These are phyloP conservation scores for Kodamaea neixiangensis DNA, from an alignment of 805 yeast species.

Conservation along the genomic window DNA sequence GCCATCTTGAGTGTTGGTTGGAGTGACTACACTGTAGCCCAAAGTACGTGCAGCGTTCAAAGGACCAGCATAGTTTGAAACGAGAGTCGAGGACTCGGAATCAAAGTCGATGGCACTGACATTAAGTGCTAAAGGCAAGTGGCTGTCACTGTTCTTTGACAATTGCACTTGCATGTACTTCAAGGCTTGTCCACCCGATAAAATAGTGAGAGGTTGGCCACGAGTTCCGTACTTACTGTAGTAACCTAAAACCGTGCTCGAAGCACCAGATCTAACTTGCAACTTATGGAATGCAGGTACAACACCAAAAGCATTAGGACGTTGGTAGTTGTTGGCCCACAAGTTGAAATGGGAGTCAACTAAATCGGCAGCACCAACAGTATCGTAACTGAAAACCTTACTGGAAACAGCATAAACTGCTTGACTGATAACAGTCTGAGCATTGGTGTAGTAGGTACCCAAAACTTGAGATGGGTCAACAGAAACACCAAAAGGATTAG, in stretches of 20 bases:
- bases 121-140: conserved; percentile 65
- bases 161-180: conserved; percentile 67
- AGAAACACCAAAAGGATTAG: conserved; percentile 61
- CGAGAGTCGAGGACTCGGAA: conserved; percentile 46
- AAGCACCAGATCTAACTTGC: conserved; percentile 84
- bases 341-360: conserved; percentile 58
- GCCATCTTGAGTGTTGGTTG: conserved; percentile 50
- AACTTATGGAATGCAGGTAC: conserved; percentile 63
- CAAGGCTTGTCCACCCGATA: conserved; percentile 70
- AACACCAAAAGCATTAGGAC: conserved; percentile 51
- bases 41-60: conserved; percentile 62
- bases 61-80: conserved; percentile 64
- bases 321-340: conserved; percentile 58
- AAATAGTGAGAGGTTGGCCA: conserved; percentile 43
- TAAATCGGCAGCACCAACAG: conserved; percentile 60
- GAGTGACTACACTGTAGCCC: conserved; percentile 68
- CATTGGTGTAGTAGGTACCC: conserved; percentile 53
- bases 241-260: conserved; percentile 76
- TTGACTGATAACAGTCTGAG: conserved; percentile 55
- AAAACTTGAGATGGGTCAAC: conserved; percentile 54
- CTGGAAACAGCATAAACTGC: conserved; percentile 53
- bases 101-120: conserved; percentile 79
- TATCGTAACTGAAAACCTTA: conserved; percentile 68
- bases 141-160: conserved; percentile 15
- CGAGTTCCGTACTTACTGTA: conserved; percentile 35